Conservation (phyloP, 2,329 filamentous ascomycete species). For the Phialophora tarda region DNA sequence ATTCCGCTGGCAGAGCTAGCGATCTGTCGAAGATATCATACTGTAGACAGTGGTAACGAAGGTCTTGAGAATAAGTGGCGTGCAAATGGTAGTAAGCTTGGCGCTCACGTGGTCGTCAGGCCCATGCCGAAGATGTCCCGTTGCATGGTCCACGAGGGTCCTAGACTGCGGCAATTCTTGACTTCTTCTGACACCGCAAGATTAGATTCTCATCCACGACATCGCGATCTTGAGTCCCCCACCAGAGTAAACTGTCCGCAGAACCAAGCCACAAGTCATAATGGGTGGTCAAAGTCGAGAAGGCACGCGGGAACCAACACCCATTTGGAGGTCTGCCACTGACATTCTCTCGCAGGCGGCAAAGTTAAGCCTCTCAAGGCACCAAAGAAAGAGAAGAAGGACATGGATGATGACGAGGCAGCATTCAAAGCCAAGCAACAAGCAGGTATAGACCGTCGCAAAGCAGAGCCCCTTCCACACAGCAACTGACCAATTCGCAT, state of each 20-base stretch:
- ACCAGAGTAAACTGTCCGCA: neutral
- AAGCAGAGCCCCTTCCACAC: neutral
- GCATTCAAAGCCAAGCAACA: conserved; percentile 83
- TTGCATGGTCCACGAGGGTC: neutral
- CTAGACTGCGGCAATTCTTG: conserved; percentile 14
- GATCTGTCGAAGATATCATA: neutral
- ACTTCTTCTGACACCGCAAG: neutral
- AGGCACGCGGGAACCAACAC: conserved; percentile 52
- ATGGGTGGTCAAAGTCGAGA: conserved; percentile 73
- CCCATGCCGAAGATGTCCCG: neutral
- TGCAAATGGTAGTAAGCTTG: neutral
- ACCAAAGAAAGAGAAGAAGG: conserved; percentile 81
- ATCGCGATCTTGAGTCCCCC: neutral
- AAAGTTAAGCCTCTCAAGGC: conserved; percentile 87
- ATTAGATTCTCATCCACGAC: neutral
- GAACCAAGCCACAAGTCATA: conserved; percentile 23
- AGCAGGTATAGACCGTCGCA: conserved; percentile 66
- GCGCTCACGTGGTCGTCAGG: neutral
- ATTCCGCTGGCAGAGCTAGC: neutral
- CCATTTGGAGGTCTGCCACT: neutral
- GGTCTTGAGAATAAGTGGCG: neutral
- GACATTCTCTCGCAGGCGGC: conserved; percentile 62
- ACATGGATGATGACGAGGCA: conserved; percentile 84
- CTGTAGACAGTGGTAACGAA: no score
- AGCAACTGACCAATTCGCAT: conserved; percentile 29